A percentile compares a stretch with the other conserved stretches of the same genome.
Evolutionary conservation across 768 basidiomycete species (phyloP).

Genomic region (Tricholoma matsutake): DNA sequence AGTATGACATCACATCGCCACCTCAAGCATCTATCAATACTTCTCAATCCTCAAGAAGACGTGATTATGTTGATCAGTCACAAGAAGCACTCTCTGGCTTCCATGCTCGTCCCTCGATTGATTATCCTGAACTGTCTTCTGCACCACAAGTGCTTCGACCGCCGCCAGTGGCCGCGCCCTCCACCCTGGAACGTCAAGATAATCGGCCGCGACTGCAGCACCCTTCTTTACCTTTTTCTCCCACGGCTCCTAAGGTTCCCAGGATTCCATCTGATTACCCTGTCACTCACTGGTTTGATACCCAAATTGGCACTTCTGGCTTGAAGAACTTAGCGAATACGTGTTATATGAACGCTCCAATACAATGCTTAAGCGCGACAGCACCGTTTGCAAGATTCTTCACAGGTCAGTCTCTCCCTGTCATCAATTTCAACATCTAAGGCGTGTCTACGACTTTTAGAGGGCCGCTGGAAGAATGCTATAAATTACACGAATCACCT

Average conservation of each 20-base stretch:
- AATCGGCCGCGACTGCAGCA: slow-evolving; percentile 55
- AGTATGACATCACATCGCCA: slow-evolving; percentile 58
- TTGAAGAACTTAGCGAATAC: slow-evolving; percentile 96
- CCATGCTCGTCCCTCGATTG: slow-evolving; percentile 53
- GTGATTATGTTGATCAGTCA: slow-evolving; percentile 79
- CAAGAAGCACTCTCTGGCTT: slow-evolving; percentile 56
- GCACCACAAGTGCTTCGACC: slow-evolving; percentile 59
- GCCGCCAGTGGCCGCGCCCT: slow-evolving; percentile 74
- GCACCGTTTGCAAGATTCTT: slow-evolving; percentile 93
- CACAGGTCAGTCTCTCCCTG: slow-evolving; percentile 51
- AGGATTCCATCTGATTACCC: slow-evolving; percentile 75
- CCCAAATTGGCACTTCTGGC: slow-evolving; percentile 76
- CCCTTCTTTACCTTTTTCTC: slow-evolving; percentile 26
- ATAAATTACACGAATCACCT: slow-evolving; percentile 85
- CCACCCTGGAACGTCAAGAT: slow-evolving; percentile 73
- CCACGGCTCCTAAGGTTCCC: slow-evolving; percentile 51
- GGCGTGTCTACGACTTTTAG: slow-evolving; percentile 33
- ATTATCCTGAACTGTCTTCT: slow-evolving; percentile 75
- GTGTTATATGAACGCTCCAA: slow-evolving; percentile 98
- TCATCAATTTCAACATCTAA: slow-evolving; percentile 3
- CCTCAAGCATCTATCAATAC: slow-evolving; percentile 86
- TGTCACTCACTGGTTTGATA: slow-evolving; percentile 80
- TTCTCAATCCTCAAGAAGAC: slow-evolving; percentile 64
- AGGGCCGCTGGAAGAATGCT: slow-evolving; percentile 76
- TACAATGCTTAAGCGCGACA: slow-evolving; percentile 95